A percentile compares a stretch with the other conserved stretches of the same genome.
Conservation (phyloP, 176 grass and related monocot genomes). For the Aegilops bicornis region DNA sequence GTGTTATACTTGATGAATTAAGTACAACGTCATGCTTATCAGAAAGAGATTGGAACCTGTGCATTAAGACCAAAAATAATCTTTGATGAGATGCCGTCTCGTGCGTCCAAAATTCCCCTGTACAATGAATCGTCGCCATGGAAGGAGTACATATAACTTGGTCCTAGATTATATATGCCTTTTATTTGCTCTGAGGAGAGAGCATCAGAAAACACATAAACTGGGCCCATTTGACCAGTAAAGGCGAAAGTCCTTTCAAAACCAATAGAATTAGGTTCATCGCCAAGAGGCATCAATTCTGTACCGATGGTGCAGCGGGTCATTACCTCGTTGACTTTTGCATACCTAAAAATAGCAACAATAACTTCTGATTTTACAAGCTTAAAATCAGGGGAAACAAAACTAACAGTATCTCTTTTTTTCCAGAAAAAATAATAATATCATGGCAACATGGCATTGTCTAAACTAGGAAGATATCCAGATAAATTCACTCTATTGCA, state of each 20-base stretch:
- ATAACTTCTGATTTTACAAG: slow-evolving; percentile 1
- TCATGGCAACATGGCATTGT: neutral
- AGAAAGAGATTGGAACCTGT: slow-evolving; percentile 55
- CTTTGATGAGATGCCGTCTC: slow-evolving; percentile 86
- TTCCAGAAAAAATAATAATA: neutral
- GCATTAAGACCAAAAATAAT: slow-evolving; percentile 98
- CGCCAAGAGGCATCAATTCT: slow-evolving; percentile 70
- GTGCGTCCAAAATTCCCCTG: slow-evolving; percentile 69
- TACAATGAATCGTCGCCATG: slow-evolving; percentile 72
- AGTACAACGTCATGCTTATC: slow-evolving; percentile 23
- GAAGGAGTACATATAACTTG: slow-evolving; percentile 99
- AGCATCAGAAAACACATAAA: slow-evolving; percentile 88
- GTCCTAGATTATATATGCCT: slow-evolving; percentile 88
- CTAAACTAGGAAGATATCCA: neutral
- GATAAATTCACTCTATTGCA: neutral
- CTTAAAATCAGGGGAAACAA: neutral
- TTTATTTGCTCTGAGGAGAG: slow-evolving; percentile 92
- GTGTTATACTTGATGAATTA: slow-evolving; percentile 21
- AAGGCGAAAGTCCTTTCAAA: slow-evolving; percentile 80
- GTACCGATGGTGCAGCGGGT: slow-evolving; percentile 80
- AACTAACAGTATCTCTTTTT: slow-evolving; percentile 3
- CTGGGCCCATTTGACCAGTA: slow-evolving; percentile 93
- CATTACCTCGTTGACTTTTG: slow-evolving; percentile 92
- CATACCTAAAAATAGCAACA: slow-evolving; percentile 60
- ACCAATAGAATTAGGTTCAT: slow-evolving; percentile 70